Conservation (phyloP, 768 basidiomycete species). For the Suillus lakei region DNA sequence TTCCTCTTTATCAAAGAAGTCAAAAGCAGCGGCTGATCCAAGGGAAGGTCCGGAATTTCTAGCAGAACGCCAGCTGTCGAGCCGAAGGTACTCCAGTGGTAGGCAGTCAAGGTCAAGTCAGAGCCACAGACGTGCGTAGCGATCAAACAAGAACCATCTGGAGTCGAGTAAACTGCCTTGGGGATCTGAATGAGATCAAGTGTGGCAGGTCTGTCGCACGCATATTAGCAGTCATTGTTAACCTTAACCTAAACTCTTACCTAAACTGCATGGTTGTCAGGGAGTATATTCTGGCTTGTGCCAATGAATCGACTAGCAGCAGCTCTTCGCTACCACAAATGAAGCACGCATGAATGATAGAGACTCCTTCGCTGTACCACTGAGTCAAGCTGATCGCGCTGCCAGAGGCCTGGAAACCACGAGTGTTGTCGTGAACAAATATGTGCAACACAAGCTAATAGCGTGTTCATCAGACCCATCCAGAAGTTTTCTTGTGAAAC, state of each 20-base stretch:
- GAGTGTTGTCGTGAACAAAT: slow-evolving; percentile 52
- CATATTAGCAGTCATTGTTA: not conserved
- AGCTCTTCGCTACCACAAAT: slow-evolving; percentile 57
- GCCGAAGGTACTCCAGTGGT: slow-evolving; percentile 64
- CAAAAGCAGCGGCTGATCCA: slow-evolving; percentile 29
- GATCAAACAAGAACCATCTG: slow-evolving; percentile 61
- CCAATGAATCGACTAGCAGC: slow-evolving; percentile 49
- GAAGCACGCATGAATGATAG: slow-evolving; percentile 46
- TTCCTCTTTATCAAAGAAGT: slow-evolving; percentile 52
- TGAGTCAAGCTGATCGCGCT: slow-evolving; percentile 42
- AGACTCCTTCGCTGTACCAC: slow-evolving; percentile 45
- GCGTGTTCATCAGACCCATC: not conserved
- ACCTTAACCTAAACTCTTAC: slow-evolving; percentile 47
- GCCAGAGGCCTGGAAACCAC: slow-evolving; percentile 47
- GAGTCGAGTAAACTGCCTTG: slow-evolving; percentile 46
- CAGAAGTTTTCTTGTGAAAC: not conserved
- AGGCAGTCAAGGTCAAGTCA: slow-evolving; percentile 38
- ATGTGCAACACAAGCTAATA: slow-evolving; percentile 46
- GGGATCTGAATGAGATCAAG: slow-evolving; percentile 44
- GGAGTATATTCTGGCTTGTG: slow-evolving; percentile 56
- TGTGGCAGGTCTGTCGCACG: slow-evolving; percentile 45
- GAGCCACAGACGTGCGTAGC: slow-evolving; percentile 32
- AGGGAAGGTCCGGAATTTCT: slow-evolving; percentile 32
- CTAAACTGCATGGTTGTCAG: slow-evolving; percentile 57
- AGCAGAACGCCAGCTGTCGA: slow-evolving; percentile 48